A percentile compares a stretch with the other conserved stretches of the same genome.
Conservation (phyloP, 2,329 filamentous ascomycete genomes). For the Aciculosporium take region DNA sequence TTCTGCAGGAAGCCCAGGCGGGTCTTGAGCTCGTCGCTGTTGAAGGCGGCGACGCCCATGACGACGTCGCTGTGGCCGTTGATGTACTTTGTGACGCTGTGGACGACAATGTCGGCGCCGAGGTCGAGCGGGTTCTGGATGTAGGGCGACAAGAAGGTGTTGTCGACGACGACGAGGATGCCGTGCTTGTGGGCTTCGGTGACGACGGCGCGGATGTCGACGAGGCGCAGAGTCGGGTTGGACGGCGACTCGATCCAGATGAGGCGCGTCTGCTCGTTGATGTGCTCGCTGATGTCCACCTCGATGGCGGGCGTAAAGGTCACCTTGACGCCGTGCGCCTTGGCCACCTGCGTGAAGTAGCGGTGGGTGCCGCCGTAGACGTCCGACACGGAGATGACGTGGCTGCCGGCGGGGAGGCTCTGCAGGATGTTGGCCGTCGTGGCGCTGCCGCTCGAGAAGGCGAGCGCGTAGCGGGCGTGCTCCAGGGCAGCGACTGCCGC, state of each 20-base stretch:
- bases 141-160: constrained; percentile 94
- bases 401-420: constrained; percentile 76
- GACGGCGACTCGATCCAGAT: constrained; percentile 93
- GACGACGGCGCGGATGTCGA: constrained; percentile 81
- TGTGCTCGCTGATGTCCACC: constrained; percentile 70
- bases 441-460: constrained; percentile 87
- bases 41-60: constrained; percentile 95
- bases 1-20: constrained; percentile 88
- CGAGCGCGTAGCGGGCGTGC: constrained; percentile 80
- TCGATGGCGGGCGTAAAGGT: constrained; percentile 92
- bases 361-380: constrained; percentile 96
- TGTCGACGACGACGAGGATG: constrained; percentile 95
- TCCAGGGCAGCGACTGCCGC: constrained; percentile 81
- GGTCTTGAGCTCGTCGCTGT: constrained; percentile 63
- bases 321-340: constrained; percentile 84
- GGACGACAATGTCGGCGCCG: constrained; percentile 91
- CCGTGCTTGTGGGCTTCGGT: constrained; percentile 73
- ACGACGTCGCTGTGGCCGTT: constrained; percentile 94
- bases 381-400: constrained; percentile 92
- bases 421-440: constrained; percentile 89
- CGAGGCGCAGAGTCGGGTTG: constrained; percentile 84
- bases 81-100: constrained; percentile 98
- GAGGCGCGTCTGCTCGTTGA: constrained; percentile 77
- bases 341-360: constrained; percentile 96
- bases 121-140: constrained; percentile 92